Percentiles rank a stretch among this genome's conserved stretches.
Evolutionary conservation across 495 filamentous ascomycete genomes (phyloP).

Genomic region (Penicillium arizonense): DNA sequence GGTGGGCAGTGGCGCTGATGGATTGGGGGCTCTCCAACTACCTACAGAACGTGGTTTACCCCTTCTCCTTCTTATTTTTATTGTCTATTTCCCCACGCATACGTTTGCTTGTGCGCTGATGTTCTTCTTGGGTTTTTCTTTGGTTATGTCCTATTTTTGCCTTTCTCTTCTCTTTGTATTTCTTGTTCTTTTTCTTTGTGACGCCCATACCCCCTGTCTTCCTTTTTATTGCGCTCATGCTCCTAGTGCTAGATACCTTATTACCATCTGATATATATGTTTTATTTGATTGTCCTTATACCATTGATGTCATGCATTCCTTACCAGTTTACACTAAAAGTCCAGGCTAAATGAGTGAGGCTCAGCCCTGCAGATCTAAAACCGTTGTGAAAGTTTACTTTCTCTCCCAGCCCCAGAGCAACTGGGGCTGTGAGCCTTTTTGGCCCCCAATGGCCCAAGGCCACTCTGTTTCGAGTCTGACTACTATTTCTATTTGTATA

Average conservation of each 20-base stretch:
- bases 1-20: constrained; percentile 32
- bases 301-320: background rate
- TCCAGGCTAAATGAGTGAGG: background rate
- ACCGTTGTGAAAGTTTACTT: no score
- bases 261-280: background rate
- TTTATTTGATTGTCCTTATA: background rate
- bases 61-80: constrained; percentile 6
- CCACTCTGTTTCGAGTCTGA: no score
- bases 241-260: constrained; percentile 4
- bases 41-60: constrained; percentile 11
- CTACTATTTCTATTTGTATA: no score
- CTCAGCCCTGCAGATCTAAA: background rate
- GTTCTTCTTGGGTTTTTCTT: constrained; percentile 3
- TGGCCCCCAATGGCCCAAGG: no score
- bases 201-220: constrained; percentile 9
- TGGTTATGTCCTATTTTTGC: constrained; percentile 2
- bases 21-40: constrained; percentile 11
- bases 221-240: background rate
- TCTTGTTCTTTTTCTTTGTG: constrained; percentile 7
- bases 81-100: constrained; percentile 14
- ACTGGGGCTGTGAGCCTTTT: no score
- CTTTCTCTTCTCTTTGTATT: constrained; percentile 9
- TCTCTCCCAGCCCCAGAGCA: no score
- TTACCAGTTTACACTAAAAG: no score
- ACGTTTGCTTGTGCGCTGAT: constrained; percentile 9